phyloP scores from a whole-genome alignment of 2,329 filamentous ascomycete genomes.

The Aspergillus caelatus region DNA sequence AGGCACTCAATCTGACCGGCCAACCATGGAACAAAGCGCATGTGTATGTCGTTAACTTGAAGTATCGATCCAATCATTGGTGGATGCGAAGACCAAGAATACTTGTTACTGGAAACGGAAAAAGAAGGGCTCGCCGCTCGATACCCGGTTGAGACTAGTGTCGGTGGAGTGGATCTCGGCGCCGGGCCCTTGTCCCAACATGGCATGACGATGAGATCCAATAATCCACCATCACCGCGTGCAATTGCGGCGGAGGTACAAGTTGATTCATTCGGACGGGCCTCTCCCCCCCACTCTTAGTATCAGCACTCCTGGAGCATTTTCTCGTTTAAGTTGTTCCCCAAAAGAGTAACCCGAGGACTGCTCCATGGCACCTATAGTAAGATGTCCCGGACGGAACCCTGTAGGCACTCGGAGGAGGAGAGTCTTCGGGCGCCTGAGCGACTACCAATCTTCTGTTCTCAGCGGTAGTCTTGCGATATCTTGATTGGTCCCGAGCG shows the following conservation, averaged over 20 bases:
- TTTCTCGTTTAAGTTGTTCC: neutral
- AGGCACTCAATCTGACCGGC: too few species aligned
- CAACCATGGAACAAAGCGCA: neutral
- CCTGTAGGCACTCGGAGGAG: neutral
- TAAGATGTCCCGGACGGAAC: neutral
- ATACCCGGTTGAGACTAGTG: neutral
- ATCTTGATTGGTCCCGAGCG: neutral
- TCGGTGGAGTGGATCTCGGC: neutral
- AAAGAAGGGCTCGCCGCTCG: constrained; percentile 22
- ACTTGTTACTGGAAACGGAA: constrained; percentile 22
- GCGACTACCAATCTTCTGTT: neutral
- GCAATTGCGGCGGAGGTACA: neutral
- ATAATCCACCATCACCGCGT: neutral
- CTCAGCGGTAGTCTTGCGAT: neutral
- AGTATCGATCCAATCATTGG: constrained; percentile 7
- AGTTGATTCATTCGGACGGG: neutral
- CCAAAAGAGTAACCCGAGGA: neutral
- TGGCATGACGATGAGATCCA: constrained; percentile 20
- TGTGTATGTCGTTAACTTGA: neutral
- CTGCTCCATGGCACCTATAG: too few species aligned
- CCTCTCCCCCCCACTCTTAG: neutral
- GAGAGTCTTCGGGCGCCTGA: neutral
- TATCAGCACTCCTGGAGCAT: neutral
- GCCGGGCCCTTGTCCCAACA: constrained; percentile 18
- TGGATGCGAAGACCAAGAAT: constrained; percentile 15